A percentile compares a stretch with the other conserved stretches of the same genome.
Evolutionary conservation across 2,329 filamentous ascomycete genomes (phyloP).

Genomic region (Lachnum nothofagi): DNA sequence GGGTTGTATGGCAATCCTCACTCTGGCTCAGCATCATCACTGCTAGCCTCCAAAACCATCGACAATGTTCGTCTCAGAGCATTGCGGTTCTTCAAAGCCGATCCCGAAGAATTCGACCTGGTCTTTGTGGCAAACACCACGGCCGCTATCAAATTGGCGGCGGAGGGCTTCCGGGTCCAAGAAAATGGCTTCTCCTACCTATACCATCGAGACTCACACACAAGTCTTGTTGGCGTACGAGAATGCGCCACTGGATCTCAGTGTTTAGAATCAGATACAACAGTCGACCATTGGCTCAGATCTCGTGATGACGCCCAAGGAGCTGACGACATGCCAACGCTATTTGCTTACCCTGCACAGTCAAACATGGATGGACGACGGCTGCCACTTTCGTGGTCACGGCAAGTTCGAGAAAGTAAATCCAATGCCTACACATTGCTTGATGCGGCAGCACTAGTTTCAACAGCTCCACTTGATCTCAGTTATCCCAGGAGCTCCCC

Average conservation of each 20-base stretch:
- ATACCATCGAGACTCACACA: conserved; percentile 65
- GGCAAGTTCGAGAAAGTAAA: conserved; percentile 38
- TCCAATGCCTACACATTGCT: conserved; percentile 60
- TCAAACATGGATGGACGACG: conserved; percentile 86
- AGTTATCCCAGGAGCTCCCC: conserved; percentile 56
- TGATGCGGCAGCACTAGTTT: conserved; percentile 76
- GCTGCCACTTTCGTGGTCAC: conserved; percentile 66
- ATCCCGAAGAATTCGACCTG: conserved; percentile 76
- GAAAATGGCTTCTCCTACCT: conserved; percentile 72
- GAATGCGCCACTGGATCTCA: conserved; percentile 60
- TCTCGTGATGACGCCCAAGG: conserved; percentile 34
- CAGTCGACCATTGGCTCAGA: conserved; percentile 62
- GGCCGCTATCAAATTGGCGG: conserved; percentile 80
- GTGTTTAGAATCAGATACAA: conserved; percentile 59
- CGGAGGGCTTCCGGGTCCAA: conserved; percentile 67
- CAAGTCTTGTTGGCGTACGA: conserved; percentile 59
- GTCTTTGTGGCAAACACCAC: conserved; percentile 92
- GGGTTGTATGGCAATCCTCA: conserved; percentile 89
- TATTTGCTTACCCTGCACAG: conserved; percentile 84
- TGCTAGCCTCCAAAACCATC: conserved; percentile 66
- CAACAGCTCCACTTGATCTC: conserved; percentile 72
- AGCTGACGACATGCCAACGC: conserved; percentile 30
- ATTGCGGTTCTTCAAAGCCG: conserved; percentile 73
- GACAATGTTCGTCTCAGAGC: conserved; percentile 69
- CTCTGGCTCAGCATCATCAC: conserved; percentile 76